Percentiles rank a stretch among this genome's conserved stretches.
Conservation (phyloP, 2,329 filamentous ascomycete species). For the Diatrype stigma region DNA sequence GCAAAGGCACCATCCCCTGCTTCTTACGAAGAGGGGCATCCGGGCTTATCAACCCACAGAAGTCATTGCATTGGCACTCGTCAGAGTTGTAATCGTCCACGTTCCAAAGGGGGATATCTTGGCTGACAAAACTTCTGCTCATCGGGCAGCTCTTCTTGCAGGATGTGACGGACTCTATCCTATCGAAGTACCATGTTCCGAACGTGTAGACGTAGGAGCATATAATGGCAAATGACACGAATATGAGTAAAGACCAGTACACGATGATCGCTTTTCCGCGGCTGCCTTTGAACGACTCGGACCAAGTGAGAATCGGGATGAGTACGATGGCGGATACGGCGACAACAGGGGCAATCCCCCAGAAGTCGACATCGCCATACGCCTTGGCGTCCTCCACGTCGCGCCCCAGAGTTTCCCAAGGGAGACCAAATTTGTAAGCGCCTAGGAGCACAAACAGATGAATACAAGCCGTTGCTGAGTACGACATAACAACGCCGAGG, state of each 20-base stretch:
- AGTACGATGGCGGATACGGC: neutral
- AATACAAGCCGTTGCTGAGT: neutral
- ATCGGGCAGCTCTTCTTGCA: neutral
- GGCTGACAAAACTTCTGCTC: neutral
- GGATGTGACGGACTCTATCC: neutral
- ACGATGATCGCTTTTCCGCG: neutral
- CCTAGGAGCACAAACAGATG: neutral
- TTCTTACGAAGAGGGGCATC: neutral
- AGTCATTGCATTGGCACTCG: neutral
- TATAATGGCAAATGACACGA: neutral
- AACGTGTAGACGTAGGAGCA: neutral
- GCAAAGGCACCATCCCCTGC: neutral
- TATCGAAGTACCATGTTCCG: neutral
- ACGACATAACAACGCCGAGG: constrained; percentile 1
- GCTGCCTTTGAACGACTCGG: neutral
- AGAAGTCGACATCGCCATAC: neutral
- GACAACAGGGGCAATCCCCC: neutral
- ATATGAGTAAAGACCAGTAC: neutral
- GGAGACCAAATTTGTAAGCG: neutral
- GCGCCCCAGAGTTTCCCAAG: too few relatives aligned
- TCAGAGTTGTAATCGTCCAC: neutral
- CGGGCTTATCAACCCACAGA: neutral
- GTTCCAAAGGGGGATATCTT: neutral
- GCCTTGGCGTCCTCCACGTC: neutral
- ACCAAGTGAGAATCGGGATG: neutral